A percentile compares a stretch with the other conserved stretches of the same genome.
phyloP scores from a whole-genome alignment of 306 rosid species.

The Vigna reflexopilosa region DNA sequence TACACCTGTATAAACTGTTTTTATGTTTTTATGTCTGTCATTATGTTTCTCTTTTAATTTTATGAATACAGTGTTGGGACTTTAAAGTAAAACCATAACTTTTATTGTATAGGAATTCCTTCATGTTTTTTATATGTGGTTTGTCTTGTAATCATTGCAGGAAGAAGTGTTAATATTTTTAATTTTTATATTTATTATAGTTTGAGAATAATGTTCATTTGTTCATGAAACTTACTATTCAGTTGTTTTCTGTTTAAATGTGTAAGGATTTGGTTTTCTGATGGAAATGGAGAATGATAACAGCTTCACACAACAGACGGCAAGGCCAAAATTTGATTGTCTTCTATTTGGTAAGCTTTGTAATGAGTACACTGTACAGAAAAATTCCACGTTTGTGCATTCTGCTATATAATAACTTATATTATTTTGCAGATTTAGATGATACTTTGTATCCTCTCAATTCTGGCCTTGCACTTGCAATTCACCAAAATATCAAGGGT shows the following conservation, averaged over 20 bases:
- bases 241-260: constrained; percentile 27
- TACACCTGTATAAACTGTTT: neutral
- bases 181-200: neutral
- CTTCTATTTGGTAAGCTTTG: constrained; percentile 78
- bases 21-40: neutral
- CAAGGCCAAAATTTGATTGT: constrained; percentile 74
- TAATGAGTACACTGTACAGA: neutral
- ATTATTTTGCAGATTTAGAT: constrained; percentile 75
- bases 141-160: neutral
- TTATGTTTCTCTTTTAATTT: neutral
- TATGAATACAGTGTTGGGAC: no score
- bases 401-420: neutral
- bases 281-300: constrained; percentile 66
- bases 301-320: constrained; percentile 58
- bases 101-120: neutral
- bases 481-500: constrained; percentile 72
- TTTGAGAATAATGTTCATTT: constrained; percentile 37
- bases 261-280: constrained; percentile 18
- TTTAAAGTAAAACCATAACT: no score
- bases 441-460: constrained; percentile 86
- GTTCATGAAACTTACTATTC: constrained; percentile 36
- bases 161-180: neutral
- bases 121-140: neutral
- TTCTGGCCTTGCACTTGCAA: constrained; percentile 66
- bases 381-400: constrained; percentile 1